Percentiles rank a stretch among this genome's conserved stretches.
Conservation (phyloP, 139 green algal species). For the Ettlia oleoabundans region DNA sequence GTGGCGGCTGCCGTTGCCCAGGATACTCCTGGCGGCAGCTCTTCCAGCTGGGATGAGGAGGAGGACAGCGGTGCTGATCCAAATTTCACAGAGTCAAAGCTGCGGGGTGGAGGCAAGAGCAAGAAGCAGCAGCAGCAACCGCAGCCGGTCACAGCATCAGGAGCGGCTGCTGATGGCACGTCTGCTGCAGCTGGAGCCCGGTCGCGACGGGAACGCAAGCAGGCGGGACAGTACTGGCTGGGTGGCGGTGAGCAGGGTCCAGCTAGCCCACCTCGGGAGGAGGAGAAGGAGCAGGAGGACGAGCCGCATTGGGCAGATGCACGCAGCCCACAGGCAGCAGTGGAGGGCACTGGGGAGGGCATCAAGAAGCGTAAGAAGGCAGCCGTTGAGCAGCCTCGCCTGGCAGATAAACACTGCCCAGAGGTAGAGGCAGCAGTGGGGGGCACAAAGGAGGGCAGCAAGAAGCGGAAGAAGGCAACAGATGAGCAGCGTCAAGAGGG, state of each 20-base stretch:
- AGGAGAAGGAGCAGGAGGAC: neutral
- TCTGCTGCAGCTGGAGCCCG: neutral
- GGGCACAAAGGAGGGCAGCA: neutral
- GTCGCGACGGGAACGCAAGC: conserved; percentile 20
- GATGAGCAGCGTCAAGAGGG: neutral
- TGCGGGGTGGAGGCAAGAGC: neutral
- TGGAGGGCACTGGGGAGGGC: neutral
- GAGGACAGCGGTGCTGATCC: conserved; percentile 2
- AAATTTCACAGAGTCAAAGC: conserved; percentile 12
- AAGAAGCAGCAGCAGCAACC: neutral
- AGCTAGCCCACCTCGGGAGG: neutral
- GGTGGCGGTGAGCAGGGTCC: neutral
- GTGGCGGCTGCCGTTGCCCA: neutral
- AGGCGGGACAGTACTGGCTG: conserved; percentile 23
- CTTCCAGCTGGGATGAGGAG: conserved; percentile 13
- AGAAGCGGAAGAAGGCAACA: conserved; percentile 17
- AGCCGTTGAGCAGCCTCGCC: neutral
- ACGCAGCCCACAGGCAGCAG: neutral
- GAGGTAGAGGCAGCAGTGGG: neutral
- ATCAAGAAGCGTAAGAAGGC: conserved; percentile 15
- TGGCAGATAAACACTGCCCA: neutral
- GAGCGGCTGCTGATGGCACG: no score
- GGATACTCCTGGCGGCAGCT: neutral
- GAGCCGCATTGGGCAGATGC: neutral
- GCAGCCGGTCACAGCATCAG: no score